Conservation (phyloP, 2,329 filamentous ascomycete species). For the Neofusicoccum cordaticola region DNA sequence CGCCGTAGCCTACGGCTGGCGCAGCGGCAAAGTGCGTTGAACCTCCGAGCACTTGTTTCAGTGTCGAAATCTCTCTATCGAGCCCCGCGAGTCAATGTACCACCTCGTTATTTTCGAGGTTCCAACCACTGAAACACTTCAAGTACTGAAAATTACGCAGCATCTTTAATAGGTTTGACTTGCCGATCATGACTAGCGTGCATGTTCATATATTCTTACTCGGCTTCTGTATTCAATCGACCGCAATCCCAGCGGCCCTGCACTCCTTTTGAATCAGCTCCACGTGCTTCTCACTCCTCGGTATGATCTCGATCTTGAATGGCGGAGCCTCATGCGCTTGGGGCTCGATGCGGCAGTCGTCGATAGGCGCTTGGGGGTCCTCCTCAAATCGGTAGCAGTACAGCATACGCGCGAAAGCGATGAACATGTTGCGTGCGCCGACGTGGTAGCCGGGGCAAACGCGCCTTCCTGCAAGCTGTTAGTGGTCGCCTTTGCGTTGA, state of each 20-base stretch:
- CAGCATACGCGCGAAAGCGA: background rate
- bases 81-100: too few species aligned
- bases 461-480: background rate
- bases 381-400: background rate
- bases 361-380: background rate
- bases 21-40: too few species aligned
- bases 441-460: background rate
- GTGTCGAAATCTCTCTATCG: too few species aligned
- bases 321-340: background rate
- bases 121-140: too few species aligned
- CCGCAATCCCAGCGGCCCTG: background rate
- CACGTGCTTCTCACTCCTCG: background rate
- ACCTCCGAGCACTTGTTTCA: too few species aligned
- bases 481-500: background rate
- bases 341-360: background rate
- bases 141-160: too few species aligned
- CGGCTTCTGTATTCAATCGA: background rate
- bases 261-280: background rate
- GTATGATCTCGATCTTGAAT: background rate
- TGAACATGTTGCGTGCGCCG: background rate
- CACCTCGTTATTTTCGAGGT: too few species aligned
- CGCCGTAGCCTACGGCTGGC: too few species aligned
- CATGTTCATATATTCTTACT: too few species aligned
- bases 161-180: too few species aligned
- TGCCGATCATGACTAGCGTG: too few species aligned